A percentile compares a stretch with the other conserved stretches of the same genome.
These are phyloP conservation scores for Dispira simplex DNA, from an alignment of 192 early-diverging fungal species.

Conservation along the genomic window DNA sequence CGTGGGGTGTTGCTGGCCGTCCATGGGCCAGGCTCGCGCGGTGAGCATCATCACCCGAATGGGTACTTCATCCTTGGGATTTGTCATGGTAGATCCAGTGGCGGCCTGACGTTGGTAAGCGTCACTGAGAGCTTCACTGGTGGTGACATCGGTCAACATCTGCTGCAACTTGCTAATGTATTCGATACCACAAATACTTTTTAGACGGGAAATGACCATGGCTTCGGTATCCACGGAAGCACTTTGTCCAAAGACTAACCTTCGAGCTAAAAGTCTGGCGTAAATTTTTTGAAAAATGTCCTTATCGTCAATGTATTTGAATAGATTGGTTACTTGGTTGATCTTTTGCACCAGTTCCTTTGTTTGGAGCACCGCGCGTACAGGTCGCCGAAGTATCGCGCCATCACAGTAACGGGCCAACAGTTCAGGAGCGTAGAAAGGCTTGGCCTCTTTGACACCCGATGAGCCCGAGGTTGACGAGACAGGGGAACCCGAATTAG, in stretches of 20 bases:
- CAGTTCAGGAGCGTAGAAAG: conserved; percentile 68
- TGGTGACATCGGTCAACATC: conserved; percentile 92
- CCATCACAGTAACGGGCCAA: conserved; percentile 85
- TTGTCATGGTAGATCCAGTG: conserved; percentile 14
- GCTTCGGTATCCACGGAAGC: conserved; percentile 86
- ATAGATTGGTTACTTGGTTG: conserved; percentile 61
- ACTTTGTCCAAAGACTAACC: conserved; percentile 75
- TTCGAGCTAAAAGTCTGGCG: conserved; percentile 76
- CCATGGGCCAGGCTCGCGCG: conserved; percentile 87
- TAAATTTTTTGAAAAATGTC: conserved; percentile 99
- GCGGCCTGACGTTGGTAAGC: conserved; percentile 45
- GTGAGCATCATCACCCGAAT: conserved; percentile 77
- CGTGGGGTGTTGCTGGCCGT: conserved; percentile 33
- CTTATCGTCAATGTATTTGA: conserved; percentile 92
- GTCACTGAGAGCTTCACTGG: conserved; percentile 81
- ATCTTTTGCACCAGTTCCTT: conserved; percentile 30
- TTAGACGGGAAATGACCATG: conserved; percentile 82
- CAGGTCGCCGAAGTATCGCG: conserved; percentile 57
- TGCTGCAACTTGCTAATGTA: conserved; percentile 86
- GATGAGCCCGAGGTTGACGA: not conserved
- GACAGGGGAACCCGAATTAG: not conserved
- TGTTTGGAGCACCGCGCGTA: conserved; percentile 22
- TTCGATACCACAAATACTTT: conserved; percentile 85
- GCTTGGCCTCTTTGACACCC: conserved; percentile 16
- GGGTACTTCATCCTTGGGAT: conserved; percentile 32